Base-by-base conservation (phyloP, 345 rosid genomes). In the Arabidopsis suecica region DNA sequence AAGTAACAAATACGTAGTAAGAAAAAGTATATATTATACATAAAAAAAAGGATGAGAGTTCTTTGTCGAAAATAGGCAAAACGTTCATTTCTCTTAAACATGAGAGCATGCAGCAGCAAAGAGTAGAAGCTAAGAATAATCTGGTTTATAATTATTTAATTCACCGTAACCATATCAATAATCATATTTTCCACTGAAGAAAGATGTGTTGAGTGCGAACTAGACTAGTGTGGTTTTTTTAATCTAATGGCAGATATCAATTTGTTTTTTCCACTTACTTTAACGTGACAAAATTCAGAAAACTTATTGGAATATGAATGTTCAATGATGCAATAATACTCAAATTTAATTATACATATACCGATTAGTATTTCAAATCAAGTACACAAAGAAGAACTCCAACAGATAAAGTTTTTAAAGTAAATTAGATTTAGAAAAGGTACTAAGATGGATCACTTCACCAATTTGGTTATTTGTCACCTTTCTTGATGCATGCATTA, bases 51-150 rank as follows among this genome's bases (percentile, higher is more conserved):
- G 97, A 88, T 89, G 94, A 65, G 79, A 84, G 78, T 80, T 89
- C 96, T 82, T 73, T 89, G 84, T 94, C 96, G 83, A 14, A 62
- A 82, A 82, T 83, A 86, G 93, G 76, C 89, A 79, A 83, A 58
- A 76, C 61, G 94, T 86, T 87, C 49, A 84, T 83, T 78, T 89
- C 96, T 71, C 7, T 20, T 30, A 22, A 6, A 84, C 68, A 38
- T 64, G 36, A 56, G 56, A 56, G 56, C 63, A 68, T 56, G 78
- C 65, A 74, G 50, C 32, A 71, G 64, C 49, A 72, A 82, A 65
- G 92, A 91, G 97, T 93, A 82, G 82, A 85, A 85, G 86, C 79
- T 87, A 91, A 88, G 98, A 75, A 55, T 91, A 70, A 75, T 76
- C 59, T 63, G 6, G 32, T 59, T 78, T 50, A 49, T 12, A 1